Conservation (phyloP, 768 basidiomycete species). For the Clavaria fumosa region DNA sequence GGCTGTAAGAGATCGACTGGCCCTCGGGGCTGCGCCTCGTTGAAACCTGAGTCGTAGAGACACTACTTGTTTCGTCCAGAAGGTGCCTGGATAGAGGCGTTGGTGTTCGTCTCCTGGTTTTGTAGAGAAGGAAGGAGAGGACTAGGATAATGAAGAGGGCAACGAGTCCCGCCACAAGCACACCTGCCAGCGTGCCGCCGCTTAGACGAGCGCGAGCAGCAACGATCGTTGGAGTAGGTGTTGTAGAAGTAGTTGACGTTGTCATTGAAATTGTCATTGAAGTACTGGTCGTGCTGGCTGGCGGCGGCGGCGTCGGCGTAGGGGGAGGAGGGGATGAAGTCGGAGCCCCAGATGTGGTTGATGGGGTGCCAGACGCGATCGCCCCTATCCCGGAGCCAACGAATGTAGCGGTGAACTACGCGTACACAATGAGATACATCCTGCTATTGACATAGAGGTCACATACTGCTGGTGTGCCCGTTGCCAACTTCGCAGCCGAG, state of each 20-base stretch:
- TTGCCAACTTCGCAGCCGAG: constrained; percentile 14
- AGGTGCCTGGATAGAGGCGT: too few relatives aligned
- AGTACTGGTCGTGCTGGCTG: constrained; percentile 7
- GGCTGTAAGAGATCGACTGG: too few relatives aligned
- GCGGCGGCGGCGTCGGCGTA: constrained; percentile 20
- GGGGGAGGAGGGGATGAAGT: constrained; percentile 3
- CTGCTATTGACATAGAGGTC: too few relatives aligned
- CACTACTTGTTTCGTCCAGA: too few relatives aligned
- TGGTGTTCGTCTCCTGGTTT: too few relatives aligned
- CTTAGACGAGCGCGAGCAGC: background rate
- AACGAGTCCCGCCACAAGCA: constrained; percentile 6
- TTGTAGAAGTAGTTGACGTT: background rate
- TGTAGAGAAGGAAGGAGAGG: constrained; percentile 6
- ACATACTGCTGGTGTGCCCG: constrained; percentile 16
- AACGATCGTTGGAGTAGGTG: too few relatives aligned
- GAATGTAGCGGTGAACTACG: background rate
- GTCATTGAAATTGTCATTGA: constrained; percentile 4
- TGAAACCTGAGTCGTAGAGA: too few relatives aligned
- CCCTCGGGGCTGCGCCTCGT: too few relatives aligned
- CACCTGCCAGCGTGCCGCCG: constrained; percentile 8
- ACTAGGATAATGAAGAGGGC: constrained; percentile 3
- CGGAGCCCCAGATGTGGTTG: background rate
- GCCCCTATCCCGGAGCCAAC: background rate
- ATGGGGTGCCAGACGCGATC: background rate
- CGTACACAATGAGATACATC: too few relatives aligned